Evolutionary conservation across 202 grass and related monocot species (phyloP), one percentile per base, ranked within the genome.

Genomic region (Digitaria exilis): DNA sequence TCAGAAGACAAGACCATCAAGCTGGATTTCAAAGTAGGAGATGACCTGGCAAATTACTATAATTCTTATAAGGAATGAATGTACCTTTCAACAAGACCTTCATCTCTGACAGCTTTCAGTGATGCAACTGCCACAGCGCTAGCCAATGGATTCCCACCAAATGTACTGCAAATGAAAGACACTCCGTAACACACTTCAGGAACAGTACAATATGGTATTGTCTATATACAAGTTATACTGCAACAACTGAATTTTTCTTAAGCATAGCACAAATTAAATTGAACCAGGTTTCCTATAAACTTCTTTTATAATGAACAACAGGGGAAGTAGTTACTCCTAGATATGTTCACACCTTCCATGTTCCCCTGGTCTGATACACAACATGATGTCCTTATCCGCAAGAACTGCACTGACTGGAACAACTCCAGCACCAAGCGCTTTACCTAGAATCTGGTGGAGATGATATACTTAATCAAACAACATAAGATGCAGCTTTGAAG

Each of bases 391-490:
- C 83, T 98, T 98, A 55, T 98, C 91, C 78, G 96, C 89, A 73
- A 98, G 93, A 88, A 98, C 96, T 71, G 93, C 96, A 90, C 96
- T 98, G 62, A 98, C 93, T 24, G 96, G 91, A 89, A 98, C 72
- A 17, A 98, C 93, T 87, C 96, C 96, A 71, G 96, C 96, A 83
- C 96, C 96, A 60, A 98, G 86, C 42, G 96, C 91, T 88, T 98
- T 98, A 52, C 96, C 96, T 82, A 98, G 65, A 87, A 98, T 94
- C 96, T 98, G 86, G 37, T 79, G 69, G 7, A 84, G 7, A 75
- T 6, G n/a, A 54, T 42, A n/a, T 45, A 64, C 18, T 57, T 55
- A 10, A 24, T 70, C 51, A 35, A 49, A 43, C 82, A 18, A 9
- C 49, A 18, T 34, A 54, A 32, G 22, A 31, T 65, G 34, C 22